A percentile compares a stretch with the other conserved stretches of the same genome.
These are phyloP conservation scores for Dalechampia spathulata DNA, from an alignment of 441 rosid species.

Conservation along the genomic window DNA sequence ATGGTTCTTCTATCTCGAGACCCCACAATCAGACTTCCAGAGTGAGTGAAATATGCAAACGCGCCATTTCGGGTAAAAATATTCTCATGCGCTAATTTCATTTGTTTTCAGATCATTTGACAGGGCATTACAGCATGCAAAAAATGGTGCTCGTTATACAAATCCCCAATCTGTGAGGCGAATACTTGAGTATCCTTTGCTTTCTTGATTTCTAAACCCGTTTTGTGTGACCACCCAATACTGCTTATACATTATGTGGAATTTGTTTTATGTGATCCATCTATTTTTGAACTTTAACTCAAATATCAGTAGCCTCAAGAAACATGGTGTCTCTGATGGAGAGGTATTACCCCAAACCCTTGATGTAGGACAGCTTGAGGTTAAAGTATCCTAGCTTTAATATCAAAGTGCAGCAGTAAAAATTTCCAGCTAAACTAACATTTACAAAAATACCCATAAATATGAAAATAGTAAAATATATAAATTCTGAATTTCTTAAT, in stretches of 20 bases:
- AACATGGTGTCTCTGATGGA: conserved; percentile 51
- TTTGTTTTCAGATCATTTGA: conserved; percentile 58
- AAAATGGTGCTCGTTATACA: conserved; percentile 34
- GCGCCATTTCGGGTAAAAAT: conserved; percentile 4
- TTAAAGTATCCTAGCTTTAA: too few species aligned
- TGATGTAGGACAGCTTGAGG: too few species aligned
- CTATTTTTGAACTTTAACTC: conserved; percentile 39
- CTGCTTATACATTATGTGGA: conserved; percentile 2
- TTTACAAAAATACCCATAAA: too few species aligned
- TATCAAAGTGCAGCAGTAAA: too few species aligned
- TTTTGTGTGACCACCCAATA: neutral
- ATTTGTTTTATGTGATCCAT: conserved; percentile 9
- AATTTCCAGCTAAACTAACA: too few species aligned
- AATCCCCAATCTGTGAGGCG: conserved; percentile 52
- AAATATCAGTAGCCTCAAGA: conserved; percentile 40
- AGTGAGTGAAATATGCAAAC: conserved; percentile 34
- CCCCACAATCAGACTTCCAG: conserved; percentile 64
- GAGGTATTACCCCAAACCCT: conserved; percentile 49
- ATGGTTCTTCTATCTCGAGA: conserved; percentile 64
- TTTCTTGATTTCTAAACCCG: conserved; percentile 6
- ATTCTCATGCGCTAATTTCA: conserved; percentile 11
- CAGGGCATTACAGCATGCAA: conserved; percentile 53
- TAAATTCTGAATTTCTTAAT: too few species aligned
- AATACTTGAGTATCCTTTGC: conserved; percentile 70
- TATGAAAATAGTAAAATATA: too few species aligned